Evolutionary conservation across 495 filamentous ascomycete species (phyloP).

Genomic region (Achaetomiella virescens): DNA sequence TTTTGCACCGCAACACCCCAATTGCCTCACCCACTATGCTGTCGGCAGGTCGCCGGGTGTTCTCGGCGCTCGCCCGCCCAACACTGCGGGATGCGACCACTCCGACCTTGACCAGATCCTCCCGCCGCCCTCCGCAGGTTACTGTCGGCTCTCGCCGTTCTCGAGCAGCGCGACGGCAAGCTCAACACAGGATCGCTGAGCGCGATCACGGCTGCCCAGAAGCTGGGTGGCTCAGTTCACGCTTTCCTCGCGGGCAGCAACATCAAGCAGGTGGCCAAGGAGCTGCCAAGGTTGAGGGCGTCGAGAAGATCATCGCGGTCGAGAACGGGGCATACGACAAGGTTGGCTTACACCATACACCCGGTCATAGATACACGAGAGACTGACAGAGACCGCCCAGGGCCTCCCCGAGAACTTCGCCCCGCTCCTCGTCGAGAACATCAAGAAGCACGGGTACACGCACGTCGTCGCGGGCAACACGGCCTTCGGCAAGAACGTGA

Average conservation of each 20-base stretch:
- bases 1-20: not conserved
- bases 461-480: conserved; percentile 88
- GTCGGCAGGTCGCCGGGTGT: conserved; percentile 23
- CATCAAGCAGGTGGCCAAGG: conserved; percentile 71
- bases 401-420: conserved; percentile 92
- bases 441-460: conserved; percentile 87
- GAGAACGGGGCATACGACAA: conserved; percentile 90
- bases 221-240: conserved; percentile 78
- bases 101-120: conserved; percentile 22
- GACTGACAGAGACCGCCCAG: conserved; percentile 35
- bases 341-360: conserved; percentile 38
- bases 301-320: conserved; percentile 85
- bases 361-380: not conserved
- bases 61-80: conserved; percentile 28
- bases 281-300: conserved; percentile 80
- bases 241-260: conserved; percentile 82
- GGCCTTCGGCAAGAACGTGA: conserved; percentile 91
- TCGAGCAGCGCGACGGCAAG: conserved; percentile 90
- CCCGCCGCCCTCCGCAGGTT: conserved; percentile 56
- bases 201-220: conserved; percentile 79
- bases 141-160: conserved; percentile 80
- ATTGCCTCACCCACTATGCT: conserved; percentile 22
- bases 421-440: conserved; percentile 87
- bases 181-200: conserved; percentile 76
- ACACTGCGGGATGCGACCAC: conserved; percentile 20